These are phyloP conservation scores for Harrya chromipes DNA, from an alignment of 768 basidiomycete genomes.

Conservation along the genomic window DNA sequence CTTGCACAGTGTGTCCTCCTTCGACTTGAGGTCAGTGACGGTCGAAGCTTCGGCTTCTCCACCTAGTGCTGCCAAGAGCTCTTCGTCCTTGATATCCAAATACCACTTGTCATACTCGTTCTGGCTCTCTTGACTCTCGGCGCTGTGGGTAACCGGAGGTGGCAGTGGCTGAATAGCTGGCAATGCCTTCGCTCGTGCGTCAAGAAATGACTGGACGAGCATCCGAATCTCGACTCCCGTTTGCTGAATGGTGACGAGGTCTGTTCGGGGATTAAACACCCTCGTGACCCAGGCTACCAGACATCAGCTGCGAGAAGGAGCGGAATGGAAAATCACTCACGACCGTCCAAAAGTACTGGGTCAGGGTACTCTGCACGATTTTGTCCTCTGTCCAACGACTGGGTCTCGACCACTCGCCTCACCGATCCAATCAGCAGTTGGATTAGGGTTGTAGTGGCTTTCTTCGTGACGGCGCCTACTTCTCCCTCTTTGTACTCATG, in stretches of 20 bases:
- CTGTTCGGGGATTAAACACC: slow-evolving; percentile 45
- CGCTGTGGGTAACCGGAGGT: slow-evolving; percentile 24
- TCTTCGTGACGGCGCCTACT: slow-evolving; percentile 20
- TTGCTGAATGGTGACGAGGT: slow-evolving; percentile 38
- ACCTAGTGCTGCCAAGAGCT: slow-evolving; percentile 52
- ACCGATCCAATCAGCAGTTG: slow-evolving; percentile 56
- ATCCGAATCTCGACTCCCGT: slow-evolving; percentile 55
- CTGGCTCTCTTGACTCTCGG: slow-evolving; percentile 68
- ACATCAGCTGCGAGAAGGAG: slow-evolving; percentile 7
- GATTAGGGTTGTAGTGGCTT: slow-evolving; percentile 38
- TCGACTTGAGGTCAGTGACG: slow-evolving; percentile 31
- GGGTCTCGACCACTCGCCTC: slow-evolving; percentile 46
- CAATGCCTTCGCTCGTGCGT: slow-evolving; percentile 48
- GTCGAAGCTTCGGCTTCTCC: slow-evolving; percentile 26
- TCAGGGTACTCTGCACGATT: slow-evolving; percentile 55
- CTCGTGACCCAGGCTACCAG: slow-evolving; percentile 54
- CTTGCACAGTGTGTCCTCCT: slow-evolving; percentile 50
- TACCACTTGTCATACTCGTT: slow-evolving; percentile 66
- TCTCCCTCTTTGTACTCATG: slow-evolving; percentile 47
- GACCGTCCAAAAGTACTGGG: slow-evolving; percentile 50
- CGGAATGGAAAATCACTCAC: slow-evolving; percentile 34
- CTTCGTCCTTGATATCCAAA: slow-evolving; percentile 61
- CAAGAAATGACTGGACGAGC: slow-evolving; percentile 59
- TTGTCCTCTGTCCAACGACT: slow-evolving; percentile 37
- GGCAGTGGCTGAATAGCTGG: slow-evolving; percentile 38